phyloP scores from a whole-genome alignment of 2,329 filamentous ascomycete genomes.

The Ophiostoma piceae region DNA sequence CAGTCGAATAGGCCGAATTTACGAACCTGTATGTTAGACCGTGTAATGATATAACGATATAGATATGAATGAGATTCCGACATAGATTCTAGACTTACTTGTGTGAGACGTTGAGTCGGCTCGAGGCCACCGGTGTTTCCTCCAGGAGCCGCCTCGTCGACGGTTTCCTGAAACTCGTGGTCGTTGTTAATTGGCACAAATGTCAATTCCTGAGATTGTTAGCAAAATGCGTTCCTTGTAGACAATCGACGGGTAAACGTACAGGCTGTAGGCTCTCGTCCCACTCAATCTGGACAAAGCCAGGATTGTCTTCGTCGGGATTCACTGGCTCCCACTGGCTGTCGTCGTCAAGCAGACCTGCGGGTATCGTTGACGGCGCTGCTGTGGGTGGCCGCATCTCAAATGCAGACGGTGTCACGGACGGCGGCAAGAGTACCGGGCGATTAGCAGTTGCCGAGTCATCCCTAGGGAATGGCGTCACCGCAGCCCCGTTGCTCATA shows the following conservation, averaged over 20 bases:
- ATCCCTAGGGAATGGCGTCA: background rate
- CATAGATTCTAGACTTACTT: slow-evolving; percentile 41
- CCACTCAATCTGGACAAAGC: slow-evolving; percentile 67
- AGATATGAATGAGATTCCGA: background rate
- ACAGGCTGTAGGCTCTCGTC: slow-evolving; percentile 62
- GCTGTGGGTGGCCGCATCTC: slow-evolving; percentile 33
- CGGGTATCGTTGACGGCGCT: slow-evolving; percentile 52
- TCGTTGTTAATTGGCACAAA: slow-evolving; percentile 42
- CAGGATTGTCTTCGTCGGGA: slow-evolving; percentile 55
- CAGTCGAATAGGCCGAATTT: slow-evolving; percentile 34
- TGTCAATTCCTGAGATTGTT: slow-evolving; percentile 24
- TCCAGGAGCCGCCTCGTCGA: slow-evolving; percentile 18
- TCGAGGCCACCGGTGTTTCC: slow-evolving; percentile 45
- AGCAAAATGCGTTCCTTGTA: background rate
- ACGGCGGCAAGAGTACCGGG: slow-evolving; percentile 23
- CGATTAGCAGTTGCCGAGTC: background rate
- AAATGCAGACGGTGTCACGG: slow-evolving; percentile 34
- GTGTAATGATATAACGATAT: background rate
- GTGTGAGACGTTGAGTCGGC: slow-evolving; percentile 68
- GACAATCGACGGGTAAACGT: slow-evolving; percentile 20
- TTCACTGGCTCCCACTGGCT: slow-evolving; percentile 66
- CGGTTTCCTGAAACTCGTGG: slow-evolving; percentile 30
- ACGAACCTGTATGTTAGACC: slow-evolving; percentile 31
- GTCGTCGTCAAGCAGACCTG: slow-evolving; percentile 66
- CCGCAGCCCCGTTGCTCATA: slow-evolving; percentile 15